phyloP scores from a whole-genome alignment of 1,139 yeast genomes.

The Pichia sp. region DNA sequence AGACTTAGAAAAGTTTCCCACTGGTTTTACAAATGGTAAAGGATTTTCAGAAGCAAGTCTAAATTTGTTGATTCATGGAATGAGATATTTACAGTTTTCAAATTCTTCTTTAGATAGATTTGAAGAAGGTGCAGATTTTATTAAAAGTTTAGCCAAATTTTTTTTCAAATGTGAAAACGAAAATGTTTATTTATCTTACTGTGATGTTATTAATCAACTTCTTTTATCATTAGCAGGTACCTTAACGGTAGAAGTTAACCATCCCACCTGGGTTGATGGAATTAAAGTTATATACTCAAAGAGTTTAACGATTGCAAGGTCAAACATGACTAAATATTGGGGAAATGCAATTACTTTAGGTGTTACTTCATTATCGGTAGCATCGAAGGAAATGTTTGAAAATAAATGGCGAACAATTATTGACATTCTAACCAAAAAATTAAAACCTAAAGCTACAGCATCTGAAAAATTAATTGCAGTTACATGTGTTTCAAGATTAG shows the following conservation, averaged over 20 bases:
- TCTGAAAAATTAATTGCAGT: slow-evolving; percentile 61
- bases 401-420: slow-evolving; percentile 67
- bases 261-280: slow-evolving; percentile 91
- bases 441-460: slow-evolving; percentile 37
- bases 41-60: slow-evolving; percentile 62
- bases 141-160: slow-evolving; percentile 80
- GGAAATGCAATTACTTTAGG: slow-evolving; percentile 62
- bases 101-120: slow-evolving; percentile 83
- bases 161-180: slow-evolving; percentile 61
- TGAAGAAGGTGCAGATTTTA: slow-evolving; percentile 85
- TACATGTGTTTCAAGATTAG: slow-evolving; percentile 60
- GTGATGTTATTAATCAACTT: slow-evolving; percentile 72
- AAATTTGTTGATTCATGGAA: slow-evolving; percentile 78
- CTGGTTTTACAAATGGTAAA: slow-evolving; percentile 28
- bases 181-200: slow-evolving; percentile 65
- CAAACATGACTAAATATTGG: slow-evolving; percentile 57
- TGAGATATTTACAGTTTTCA: slow-evolving; percentile 73
- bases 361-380: slow-evolving; percentile 70
- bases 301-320: slow-evolving; percentile 37
- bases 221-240: slow-evolving; percentile 77
- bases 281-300: slow-evolving; percentile 53
- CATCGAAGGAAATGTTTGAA: slow-evolving; percentile 72
- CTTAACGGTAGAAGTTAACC: slow-evolving; percentile 90
- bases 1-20: slow-evolving; percentile 77
- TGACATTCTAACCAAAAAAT: slow-evolving; percentile 40